Evolutionary conservation across 176 grass and related monocot species (phyloP), one percentile per base, ranked within the genome.

Genomic region (Triticum dicoccoides): DNA sequence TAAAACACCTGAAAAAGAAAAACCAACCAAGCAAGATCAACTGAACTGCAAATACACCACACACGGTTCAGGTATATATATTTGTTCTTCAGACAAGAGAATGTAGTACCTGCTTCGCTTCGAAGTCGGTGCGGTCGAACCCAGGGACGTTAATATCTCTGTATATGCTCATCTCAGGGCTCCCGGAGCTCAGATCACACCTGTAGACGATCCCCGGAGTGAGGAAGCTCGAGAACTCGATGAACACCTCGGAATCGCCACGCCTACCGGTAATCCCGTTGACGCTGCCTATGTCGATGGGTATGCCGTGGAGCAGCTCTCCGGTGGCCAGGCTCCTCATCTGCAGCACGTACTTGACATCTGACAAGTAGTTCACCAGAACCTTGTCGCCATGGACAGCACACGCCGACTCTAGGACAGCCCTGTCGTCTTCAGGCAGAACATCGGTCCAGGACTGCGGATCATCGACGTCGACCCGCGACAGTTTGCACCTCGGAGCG

Each of bases 141-240:
- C 90, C 89, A n/a, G 86, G 81, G 17, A 98, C 82, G 9, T 90
- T 88, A 44, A 91, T 90, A 71, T 98, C 96, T 73, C 91, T 88
- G 79, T 95, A 98, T 27, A 98, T 82, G 24, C 11, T 78, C 96
- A 98, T 84, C 80, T 87, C 80, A 14, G 96, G 93, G 52, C 9
- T 6, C 72, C 90, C 92, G 1, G 80, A 10, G 62, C 83, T 84
- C 1, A 98, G 81, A 47, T 96, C 85, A 4, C 96, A 96, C 76
- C 82, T 69, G 24, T 94, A 98, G 32, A 96, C 88, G 63, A 96
- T 98, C 17, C 96, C 96, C 1, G 96, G 92, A 34, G 96, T 92
- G 42, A 98, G 90, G 79, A 95, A 98, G 74, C 96, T 96, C 23
- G 96, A 84, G 23, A 98, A 98, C 65, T 91, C 78, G 83, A 98